Base-by-base conservation (phyloP, 352 stramenopile genomes). In the Phytophthora agathidicida region DNA sequence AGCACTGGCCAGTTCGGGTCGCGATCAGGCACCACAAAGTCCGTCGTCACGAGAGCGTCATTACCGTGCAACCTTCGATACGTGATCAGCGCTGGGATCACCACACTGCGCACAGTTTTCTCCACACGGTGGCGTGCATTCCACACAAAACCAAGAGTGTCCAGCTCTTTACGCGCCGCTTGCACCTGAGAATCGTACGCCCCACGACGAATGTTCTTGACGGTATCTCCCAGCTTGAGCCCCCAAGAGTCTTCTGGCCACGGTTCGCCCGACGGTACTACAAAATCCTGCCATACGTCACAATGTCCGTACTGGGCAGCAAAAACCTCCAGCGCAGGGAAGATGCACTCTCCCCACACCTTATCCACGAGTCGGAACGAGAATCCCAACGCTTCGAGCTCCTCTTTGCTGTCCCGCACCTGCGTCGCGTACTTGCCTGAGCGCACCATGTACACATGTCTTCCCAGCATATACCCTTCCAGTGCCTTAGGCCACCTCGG, bases 81-180 rank as follows among this genome's bases (percentile, higher is more conserved):
- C 30, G 70, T 80, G 1, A 44, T 57, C 43, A 94, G 67, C 17
- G 80, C 79, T 6, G 84, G 84, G 8, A 91, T 53, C 27, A 94
- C 73, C 5, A 86, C 71, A 2, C 65, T 49, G 0, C 73, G 71
- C 28, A 91, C 66, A 2, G 68, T 86, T 44, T 80, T 80, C 35
- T 86, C 74, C 1, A 91, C 26, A 0, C 81, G 79, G 27, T 92
- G 73, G 59, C 83, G 59, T 26, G 81, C 75, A 47, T 88, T 94
- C 95, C 95, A 98, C 23, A 97, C 74, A 64, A 98, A 98, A n/a
- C 91, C 93, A 19, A 98, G 58, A 11, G 66, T 65, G 27, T 97
- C 81, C 5, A 98, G 73, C 33, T 95, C 76, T 9, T 81, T 60
- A 9, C 74, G 73, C 49, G 86, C 72, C 1, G 69, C 59, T 17